Base-by-base conservation (phyloP, 148 eudicot genomes). In the Amaranthus hypochondriacus region DNA sequence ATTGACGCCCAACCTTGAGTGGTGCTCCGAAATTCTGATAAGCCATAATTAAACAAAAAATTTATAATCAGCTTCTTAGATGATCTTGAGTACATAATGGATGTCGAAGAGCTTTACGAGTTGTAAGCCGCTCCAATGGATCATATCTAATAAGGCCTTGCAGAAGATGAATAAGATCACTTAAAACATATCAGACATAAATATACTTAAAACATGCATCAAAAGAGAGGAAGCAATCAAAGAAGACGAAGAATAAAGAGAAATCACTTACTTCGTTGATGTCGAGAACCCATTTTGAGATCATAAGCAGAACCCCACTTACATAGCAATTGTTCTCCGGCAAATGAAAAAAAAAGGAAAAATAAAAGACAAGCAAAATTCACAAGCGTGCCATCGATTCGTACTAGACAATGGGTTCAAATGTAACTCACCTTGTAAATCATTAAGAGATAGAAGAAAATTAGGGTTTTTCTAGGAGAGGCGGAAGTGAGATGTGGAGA, bases 1-100 rank as follows among this genome's bases (percentile, higher is more conserved):
- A 62, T 75, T 82, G 97, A 4, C 94, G 92, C 56, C 91, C 84
- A 50, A 86, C 96, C 68, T 86, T 90, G 48, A 92, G 59, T 1
- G 99, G 99, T 72, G 90, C 71, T 28, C 97, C 99, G 61, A 95
- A 81, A 79, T 95, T 95, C 75, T 95, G 99, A 74, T 86, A 95
- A 6, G 90, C 91, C 18, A 18, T 18, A 18, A 18, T 18, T 18
- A 18, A 18, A 18, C 18, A 18, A 18, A 18, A 18, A 18, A 15
- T 21, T 8, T 1, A 46, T 10, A 48, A 48, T 65, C 67, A 83
- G 48, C 79, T 71, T 51, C 88, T 77, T 5, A 70, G 42, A 42
- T 65, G 72, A 52, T 80, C 86, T 10, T 77, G 79, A 46, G 70
- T 62, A 77, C 83, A 82, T 69, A 81, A 79, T 43, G 78, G 78